Percentiles rank a stretch among this genome's conserved stretches.
Evolutionary conservation across 192 early-diverging fungal species (phyloP).

Genomic region (Coemansia sp.): DNA sequence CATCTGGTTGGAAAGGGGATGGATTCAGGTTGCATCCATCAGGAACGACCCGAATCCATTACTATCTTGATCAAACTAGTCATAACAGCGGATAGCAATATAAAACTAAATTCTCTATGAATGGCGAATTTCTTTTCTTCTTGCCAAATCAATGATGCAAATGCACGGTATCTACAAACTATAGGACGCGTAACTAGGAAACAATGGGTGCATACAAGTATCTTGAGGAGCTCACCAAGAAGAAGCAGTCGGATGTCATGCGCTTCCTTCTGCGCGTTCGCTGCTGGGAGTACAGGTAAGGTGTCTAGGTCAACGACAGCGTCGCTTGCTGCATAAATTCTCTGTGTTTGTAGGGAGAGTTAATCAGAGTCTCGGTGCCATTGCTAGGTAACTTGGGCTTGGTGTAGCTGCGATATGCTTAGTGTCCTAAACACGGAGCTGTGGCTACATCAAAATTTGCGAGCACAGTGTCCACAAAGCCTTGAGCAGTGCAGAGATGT

Average conservation of each 20-base stretch:
- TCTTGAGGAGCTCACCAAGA: constrained; percentile 95
- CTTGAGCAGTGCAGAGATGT: background rate
- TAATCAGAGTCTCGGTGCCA: constrained; percentile 49
- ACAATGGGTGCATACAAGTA: constrained; percentile 84
- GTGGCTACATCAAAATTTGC: constrained; percentile 47
- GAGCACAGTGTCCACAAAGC: constrained; percentile 31
- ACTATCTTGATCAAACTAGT: too few relatives aligned
- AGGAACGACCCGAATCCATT: background rate
- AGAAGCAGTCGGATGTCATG: constrained; percentile 99
- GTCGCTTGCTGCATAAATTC: background rate
- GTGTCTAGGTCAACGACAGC: background rate
- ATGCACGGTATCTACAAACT: background rate
- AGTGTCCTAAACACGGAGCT: background rate
- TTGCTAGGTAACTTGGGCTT: constrained; percentile 57
- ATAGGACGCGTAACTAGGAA: constrained; percentile 42
- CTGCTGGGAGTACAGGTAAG: constrained; percentile 95
- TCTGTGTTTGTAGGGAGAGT: constrained; percentile 7
- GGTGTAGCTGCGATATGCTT: constrained; percentile 5
- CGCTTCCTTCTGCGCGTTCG: constrained; percentile 97
- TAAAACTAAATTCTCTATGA: background rate
- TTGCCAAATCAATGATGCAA: constrained; percentile 1
- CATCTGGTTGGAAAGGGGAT: background rate
- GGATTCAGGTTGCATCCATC: constrained; percentile 5
- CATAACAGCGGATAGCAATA: background rate
- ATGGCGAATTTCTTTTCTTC: background rate